Conservation (phyloP, 2,329 filamentous ascomycete species). For the Hymenoscyphus scutula region DNA sequence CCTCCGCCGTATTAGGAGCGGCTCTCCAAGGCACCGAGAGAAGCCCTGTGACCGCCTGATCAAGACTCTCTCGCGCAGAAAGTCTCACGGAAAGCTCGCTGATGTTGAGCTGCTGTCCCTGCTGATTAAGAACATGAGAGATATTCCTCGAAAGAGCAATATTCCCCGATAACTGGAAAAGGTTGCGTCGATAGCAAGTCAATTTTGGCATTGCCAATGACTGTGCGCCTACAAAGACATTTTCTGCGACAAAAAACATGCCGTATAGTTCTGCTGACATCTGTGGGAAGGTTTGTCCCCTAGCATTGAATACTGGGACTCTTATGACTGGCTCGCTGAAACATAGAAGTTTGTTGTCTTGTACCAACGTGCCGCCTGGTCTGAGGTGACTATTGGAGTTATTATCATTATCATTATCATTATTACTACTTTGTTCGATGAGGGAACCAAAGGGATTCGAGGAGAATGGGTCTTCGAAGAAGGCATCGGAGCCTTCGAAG, state of each 20-base stretch:
- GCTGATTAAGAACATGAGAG: constrained; percentile 70
- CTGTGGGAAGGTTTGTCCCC: constrained; percentile 60
- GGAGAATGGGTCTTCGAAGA: constrained; percentile 65
- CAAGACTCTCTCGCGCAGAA: constrained; percentile 85
- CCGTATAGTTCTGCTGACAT: constrained; percentile 77
- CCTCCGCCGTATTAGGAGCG: constrained; percentile 30
- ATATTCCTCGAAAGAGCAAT: constrained; percentile 74
- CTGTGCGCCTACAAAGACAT: constrained; percentile 62
- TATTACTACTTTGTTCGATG: constrained; percentile 29
- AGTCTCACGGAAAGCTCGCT: constrained; percentile 79
- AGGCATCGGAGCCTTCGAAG: constrained; percentile 61
- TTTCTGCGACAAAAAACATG: constrained; percentile 87
- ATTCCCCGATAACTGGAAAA: constrained; percentile 91
- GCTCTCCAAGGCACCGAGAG: constrained; percentile 96
- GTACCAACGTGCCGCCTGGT: constrained; percentile 19
- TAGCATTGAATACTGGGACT: constrained; percentile 62
- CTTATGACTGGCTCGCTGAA: constrained; percentile 65
- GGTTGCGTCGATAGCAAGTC: constrained; percentile 90
- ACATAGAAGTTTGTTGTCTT: constrained; percentile 68
- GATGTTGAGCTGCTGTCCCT: constrained; percentile 74
- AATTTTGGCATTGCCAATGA: constrained; percentile 62
- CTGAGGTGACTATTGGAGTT: constrained; percentile 20
- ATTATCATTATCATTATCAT: constrained; percentile 7
- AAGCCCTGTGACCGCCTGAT: constrained; percentile 88
- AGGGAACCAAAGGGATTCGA: constrained; percentile 43